Evolutionary conservation across 768 basidiomycete genomes (phyloP).

Genomic region (Baorangia bicolor): DNA sequence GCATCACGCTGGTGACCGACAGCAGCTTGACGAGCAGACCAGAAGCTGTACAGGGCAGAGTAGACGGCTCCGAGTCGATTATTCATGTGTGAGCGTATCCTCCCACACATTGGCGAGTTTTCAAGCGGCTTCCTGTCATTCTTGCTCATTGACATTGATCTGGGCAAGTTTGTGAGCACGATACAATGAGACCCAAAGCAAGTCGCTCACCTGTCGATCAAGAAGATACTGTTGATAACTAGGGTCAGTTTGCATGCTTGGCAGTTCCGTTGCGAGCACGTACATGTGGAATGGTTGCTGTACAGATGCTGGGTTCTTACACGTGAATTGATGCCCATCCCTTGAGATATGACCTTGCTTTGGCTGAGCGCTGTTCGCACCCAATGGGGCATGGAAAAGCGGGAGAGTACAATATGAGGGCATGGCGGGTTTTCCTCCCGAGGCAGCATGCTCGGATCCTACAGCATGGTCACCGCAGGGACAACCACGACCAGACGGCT

Average conservation of each 20-base stretch:
- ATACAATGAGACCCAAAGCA: background rate
- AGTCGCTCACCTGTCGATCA: constrained; percentile 19
- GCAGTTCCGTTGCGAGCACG: constrained; percentile 19
- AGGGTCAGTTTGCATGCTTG: background rate
- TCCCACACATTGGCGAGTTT: constrained; percentile 33
- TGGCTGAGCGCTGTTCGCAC: constrained; percentile 17
- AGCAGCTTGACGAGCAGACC: constrained; percentile 47
- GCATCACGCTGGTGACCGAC: constrained; percentile 43
- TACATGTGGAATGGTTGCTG: constrained; percentile 61
- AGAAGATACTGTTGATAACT: constrained; percentile 11
- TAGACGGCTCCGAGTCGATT: constrained; percentile 61
- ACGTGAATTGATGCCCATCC: constrained; percentile 56
- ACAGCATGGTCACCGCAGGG: no score
- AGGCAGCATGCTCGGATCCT: constrained; percentile 52
- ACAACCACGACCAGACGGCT: no score
- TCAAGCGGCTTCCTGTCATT: constrained; percentile 41
- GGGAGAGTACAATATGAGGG: constrained; percentile 57
- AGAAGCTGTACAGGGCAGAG: constrained; percentile 52
- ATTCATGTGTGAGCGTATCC: constrained; percentile 34
- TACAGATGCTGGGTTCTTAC: constrained; percentile 48
- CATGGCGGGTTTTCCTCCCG: constrained; percentile 35
- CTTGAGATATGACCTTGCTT: constrained; percentile 47
- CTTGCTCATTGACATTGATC: constrained; percentile 50
- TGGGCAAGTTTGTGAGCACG: constrained; percentile 12
- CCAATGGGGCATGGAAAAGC: constrained; percentile 46